Evolutionary conservation across 2,329 filamentous ascomycete species (phyloP), one percentile per base, ranked within the genome.

Genomic region (Cercospora canescens): DNA sequence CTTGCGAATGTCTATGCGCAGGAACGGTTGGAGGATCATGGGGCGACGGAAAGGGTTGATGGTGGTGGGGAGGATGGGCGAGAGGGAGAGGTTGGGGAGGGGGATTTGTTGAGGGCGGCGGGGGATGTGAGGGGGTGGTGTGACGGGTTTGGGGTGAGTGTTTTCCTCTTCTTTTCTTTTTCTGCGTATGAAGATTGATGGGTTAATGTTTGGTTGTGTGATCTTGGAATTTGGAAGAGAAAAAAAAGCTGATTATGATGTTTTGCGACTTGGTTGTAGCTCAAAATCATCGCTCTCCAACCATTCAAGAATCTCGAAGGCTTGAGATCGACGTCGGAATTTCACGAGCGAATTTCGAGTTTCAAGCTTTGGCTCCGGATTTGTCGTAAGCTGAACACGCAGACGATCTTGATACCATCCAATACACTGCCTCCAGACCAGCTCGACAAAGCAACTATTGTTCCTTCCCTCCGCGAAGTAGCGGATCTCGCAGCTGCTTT

Each of bases 241-340:
- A 32, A 6, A 6, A 9, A 32, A 32, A 32, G 45, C 45, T 50
- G 45, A 50, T 8, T n/a, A 12, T 50, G 3, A 11, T 28, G 24
- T 2, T 6, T 0, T 6, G 1, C n/a, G n/a, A n/a, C n/a, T n/a
- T n/a, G n/a, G n/a, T n/a, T 35, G 14, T 34, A 62, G 39, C 81
- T 92, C n/a, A 73, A 80, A 11, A 85, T 92, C 69, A 82, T 92
- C 69, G 88, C 87, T 67, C 83, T 94, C 0, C 91, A 93, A 74
- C 91, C 92, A 0, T 93, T 94, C 74, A 85, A 86, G 80, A 87
- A 92, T 78, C 93, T 90, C 77, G 91, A 93, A 71, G 92, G 91
- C 1, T 82, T 93, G 0, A 65, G 87, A 3, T 87, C 92, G 76
- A 82, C 89, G 6, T 71, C 77, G 12, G 81, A 85, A 64, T 89